Evolutionary conservation across 1,284 basidiomycete species (phyloP).

Genomic region (Tilletia walkeri): DNA sequence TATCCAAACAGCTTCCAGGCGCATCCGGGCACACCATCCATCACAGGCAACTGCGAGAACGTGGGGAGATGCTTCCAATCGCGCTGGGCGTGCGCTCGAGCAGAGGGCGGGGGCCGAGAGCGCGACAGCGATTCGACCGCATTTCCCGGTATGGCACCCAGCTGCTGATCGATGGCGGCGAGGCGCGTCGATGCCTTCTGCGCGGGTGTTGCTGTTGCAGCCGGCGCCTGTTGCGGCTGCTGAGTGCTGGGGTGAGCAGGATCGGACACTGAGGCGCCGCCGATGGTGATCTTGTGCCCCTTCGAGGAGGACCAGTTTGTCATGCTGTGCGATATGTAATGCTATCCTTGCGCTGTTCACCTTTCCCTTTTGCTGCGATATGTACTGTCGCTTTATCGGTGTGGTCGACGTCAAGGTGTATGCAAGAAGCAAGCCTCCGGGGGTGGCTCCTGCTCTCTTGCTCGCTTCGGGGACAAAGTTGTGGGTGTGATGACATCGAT

Average conservation of each 20-base stretch:
- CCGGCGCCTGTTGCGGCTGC: background rate
- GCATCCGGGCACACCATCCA: conserved; percentile 43
- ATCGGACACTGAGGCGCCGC: background rate
- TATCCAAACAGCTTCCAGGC: conserved; percentile 73
- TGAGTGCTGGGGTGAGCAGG: background rate
- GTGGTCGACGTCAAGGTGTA: no score
- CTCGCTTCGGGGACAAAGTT: no score
- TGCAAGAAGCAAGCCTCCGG: no score
- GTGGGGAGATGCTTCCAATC: conserved; percentile 38
- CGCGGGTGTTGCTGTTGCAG: background rate
- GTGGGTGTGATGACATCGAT: no score
- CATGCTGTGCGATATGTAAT: background rate
- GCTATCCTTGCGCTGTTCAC: no score
- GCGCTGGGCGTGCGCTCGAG: conserved; percentile 15
- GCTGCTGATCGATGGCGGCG: conserved; percentile 14
- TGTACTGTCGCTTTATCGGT: no score
- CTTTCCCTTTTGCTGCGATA: no score
- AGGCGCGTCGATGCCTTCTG: conserved; percentile 8
- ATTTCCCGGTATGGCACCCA: conserved; percentile 9
- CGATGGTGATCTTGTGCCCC: conserved; percentile 14
- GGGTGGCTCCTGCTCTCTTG: no score
- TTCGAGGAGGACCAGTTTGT: conserved; percentile 10
- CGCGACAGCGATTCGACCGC: conserved; percentile 14
- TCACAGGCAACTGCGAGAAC: conserved; percentile 35
- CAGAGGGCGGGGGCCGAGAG: conserved; percentile 8